Base-by-base conservation (phyloP, 106 monocot species). In the Dendrobium chrysotoxum region DNA sequence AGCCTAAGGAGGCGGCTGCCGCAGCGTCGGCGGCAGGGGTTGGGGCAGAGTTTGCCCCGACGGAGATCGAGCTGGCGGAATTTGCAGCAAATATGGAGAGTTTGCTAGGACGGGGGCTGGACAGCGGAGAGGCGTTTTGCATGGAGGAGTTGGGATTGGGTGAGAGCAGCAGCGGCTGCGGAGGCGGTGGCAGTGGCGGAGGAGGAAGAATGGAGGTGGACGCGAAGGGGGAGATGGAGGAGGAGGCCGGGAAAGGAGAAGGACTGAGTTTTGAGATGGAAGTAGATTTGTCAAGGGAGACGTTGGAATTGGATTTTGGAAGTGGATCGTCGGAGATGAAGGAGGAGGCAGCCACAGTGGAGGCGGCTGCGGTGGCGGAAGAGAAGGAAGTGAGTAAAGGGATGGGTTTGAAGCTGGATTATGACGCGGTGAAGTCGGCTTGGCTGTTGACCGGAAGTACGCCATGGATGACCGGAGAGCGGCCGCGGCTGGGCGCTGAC, bases 21-120 rank as follows among this genome's bases (percentile, higher is more conserved):
- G 38, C 50, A 9, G 50, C 15, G 16, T 11, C 50, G 74, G 82
- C 23, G 41, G 18, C 25, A 6, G 25, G 25, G 64, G 2, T 16
- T 12, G 44, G 6, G 0, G 21, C 21, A 9, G 85, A 82, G 21
- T 80, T 93, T 53, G 76, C 78, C 4, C 86, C 88, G 21, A 72
- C 90, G 0, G 93, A 92, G 28, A 72, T 81, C 23, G 96, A 97
- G 15, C 77, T 94, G 10, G 90, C 73, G 17, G 96, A 97, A 42
- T 97, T 97, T 83, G 90, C 93, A 0, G 90, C 93, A 15, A 89
- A 97, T 74, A 89, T 97, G 83, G 96, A 97, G 88, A 91, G 87
- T 13, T 82, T 97, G 38, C 88, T 96, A 10, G 91, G 93, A 0
- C 78, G 79, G 0, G 88, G 85, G 10, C 79, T 80, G 42, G 87